phyloP scores from a whole-genome alignment of 1,139 yeast species.

The Debaryomyces subglobosus region DNA sequence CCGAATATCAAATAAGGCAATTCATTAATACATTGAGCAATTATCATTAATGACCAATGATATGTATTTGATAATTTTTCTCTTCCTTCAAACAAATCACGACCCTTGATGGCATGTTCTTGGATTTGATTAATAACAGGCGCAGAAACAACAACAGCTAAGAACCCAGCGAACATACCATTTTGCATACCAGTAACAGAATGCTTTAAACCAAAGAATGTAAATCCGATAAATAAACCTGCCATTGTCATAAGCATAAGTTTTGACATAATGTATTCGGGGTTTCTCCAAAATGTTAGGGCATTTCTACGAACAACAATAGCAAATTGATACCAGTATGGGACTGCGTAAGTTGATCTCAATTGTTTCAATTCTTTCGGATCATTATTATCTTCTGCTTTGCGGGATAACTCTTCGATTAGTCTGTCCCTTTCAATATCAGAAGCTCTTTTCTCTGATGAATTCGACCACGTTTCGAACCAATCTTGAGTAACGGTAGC shows the following conservation, averaged over 20 bases:
- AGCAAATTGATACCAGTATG: constrained; percentile 37
- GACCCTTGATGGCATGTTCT: constrained; percentile 48
- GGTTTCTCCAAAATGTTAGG: constrained; percentile 46
- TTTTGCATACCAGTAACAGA: constrained; percentile 54
- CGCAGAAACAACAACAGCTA: constrained; percentile 51
- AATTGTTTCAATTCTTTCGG: constrained; percentile 14
- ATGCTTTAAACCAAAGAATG: constrained; percentile 45
- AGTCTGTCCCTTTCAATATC: constrained; percentile 22
- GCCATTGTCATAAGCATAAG: constrained; percentile 42
- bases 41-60: constrained; percentile 61
- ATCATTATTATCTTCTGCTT: constrained; percentile 6
- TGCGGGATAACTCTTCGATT: constrained; percentile 18
- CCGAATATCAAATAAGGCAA: constrained; percentile 58
- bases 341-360: constrained; percentile 36
- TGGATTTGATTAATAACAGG: constrained; percentile 50
- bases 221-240: constrained; percentile 58
- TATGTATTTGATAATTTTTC: constrained; percentile 67
- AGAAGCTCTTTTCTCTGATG: constrained; percentile 30
- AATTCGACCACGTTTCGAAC: constrained; percentile 48
- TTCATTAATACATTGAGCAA: constrained; percentile 56
- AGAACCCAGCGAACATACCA: constrained; percentile 53
- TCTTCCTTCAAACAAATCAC: constrained; percentile 63
- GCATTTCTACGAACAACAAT: constrained; percentile 37
- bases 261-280: constrained; percentile 48
- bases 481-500: constrained; percentile 50